Evolutionary conservation across 495 filamentous ascomycete species (phyloP), one percentile per base, ranked within the genome.

Genomic region (Amphirosellinia nigrospora): DNA sequence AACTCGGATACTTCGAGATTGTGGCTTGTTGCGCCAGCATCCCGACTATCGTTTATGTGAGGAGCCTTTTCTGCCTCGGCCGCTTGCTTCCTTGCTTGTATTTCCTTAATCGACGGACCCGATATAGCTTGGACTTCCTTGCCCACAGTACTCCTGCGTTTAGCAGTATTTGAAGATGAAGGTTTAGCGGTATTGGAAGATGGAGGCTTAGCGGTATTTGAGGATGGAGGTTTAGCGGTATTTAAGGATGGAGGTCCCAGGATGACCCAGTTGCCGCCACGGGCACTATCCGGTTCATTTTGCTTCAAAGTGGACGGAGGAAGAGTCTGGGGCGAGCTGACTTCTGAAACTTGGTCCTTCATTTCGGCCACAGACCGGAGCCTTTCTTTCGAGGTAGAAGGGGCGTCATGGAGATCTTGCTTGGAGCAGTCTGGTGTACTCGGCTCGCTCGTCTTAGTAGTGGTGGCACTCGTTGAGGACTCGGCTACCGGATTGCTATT

Each of bases 1-100:
- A 91, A 97, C 81, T 94, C 93, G 5, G 95, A 98, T 15, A 90
- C 79, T 41, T 80, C 83, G 34, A 71, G 69, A 34, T 71, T 72
- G 58, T 69, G 70, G 68, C 67, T 77, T 16, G 75, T 71, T 59
- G 64, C 56, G 74, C 75, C 79, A 19, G 32, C 67, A n/a, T 82
- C 71, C 61, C 79, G 77, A 50, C 43, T 77, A 28, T 80, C 76
- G 16, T 64, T 78, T n/a, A 58, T 21, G 34, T 34, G 63, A 9
- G 66, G 50, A 4, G 52, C 56, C 56, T 52, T 69, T 46, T 77
- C 69, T 43, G 39, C 61, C 46, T 74, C 72, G 3, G 73, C 69
- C 13, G 66, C 71, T 19, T 75, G 75, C 32, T 72, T 79, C 41
- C 56, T 71, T 46, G 71, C 70, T 48, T 76, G 70, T 46, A 76